Conservation (phyloP, 768 basidiomycete species). For the Leucosporidium scottii region DNA sequence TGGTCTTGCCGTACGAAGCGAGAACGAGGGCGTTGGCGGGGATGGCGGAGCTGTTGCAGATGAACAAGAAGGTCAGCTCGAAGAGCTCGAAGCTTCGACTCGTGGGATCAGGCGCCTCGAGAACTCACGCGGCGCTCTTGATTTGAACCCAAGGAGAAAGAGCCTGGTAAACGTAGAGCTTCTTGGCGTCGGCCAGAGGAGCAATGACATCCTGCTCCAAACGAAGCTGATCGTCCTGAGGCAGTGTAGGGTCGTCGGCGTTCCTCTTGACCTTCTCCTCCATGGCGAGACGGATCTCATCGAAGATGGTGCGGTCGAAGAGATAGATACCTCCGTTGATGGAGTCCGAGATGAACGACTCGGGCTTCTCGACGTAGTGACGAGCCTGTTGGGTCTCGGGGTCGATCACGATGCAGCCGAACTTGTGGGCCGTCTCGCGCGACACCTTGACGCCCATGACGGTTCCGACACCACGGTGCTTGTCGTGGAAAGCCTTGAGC, state of each 20-base stretch:
- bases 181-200: slow-evolving; percentile 43
- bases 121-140: slow-evolving; percentile 46
- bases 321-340: slow-evolving; percentile 47
- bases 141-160: slow-evolving; percentile 47
- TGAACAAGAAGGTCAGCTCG: not conserved
- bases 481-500: slow-evolving; percentile 43
- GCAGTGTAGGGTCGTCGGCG: slow-evolving; percentile 40
- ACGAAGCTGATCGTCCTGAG: slow-evolving; percentile 45
- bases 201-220: slow-evolving; percentile 49
- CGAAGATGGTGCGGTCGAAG: slow-evolving; percentile 46
- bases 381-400: slow-evolving; percentile 32
- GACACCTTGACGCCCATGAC: slow-evolving; percentile 45
- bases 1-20: slow-evolving; percentile 42
- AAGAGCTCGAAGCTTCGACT: too few relatives aligned
- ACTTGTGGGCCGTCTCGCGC: slow-evolving; percentile 43
- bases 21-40: slow-evolving; percentile 47
- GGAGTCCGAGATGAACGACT: slow-evolving; percentile 45
- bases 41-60: slow-evolving; percentile 43
- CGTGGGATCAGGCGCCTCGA: too few relatives aligned
- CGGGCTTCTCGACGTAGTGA: slow-evolving; percentile 45
- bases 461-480: slow-evolving; percentile 46
- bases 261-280: slow-evolving; percentile 43
- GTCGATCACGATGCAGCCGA: slow-evolving; percentile 47
- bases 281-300: slow-evolving; percentile 46
- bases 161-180: slow-evolving; percentile 46